Evolutionary conservation across 2,329 filamentous ascomycete species (phyloP), one percentile per base, ranked within the genome.

Genomic region (Fusarium caatingaense): DNA sequence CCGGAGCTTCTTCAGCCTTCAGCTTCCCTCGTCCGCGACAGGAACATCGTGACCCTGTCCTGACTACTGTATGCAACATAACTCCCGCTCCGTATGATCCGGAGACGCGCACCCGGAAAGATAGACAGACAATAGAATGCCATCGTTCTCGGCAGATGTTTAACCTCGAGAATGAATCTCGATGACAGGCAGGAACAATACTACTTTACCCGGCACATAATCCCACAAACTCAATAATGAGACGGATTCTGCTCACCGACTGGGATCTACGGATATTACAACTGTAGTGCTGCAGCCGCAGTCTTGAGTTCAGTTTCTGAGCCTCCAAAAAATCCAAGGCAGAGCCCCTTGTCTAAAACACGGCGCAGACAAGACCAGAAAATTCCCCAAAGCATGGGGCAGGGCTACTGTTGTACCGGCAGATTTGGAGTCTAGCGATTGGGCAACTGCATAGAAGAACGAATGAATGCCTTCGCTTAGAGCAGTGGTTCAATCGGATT

Each of bases 301-400:
- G 54, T 41, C 62, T 60, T 49, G 25, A 68, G 60, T 48, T 44
- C 42, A 16, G 42, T 23, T 23, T 47, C 42, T 50, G 42, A 63
- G 58, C 56, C 64, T 59, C 57, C 57, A 66, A 56, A 56, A 56
- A 49, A 65, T 69, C 62, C 66, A 69, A 69, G 67, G 66, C 66
- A 69, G 66, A 67, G 55, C 53, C 66, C 66, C 66, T 68, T 69
- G 61, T 45, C 51, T 37, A 27, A 56, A 56, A 56, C 21, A 56
- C 28, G 34, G 30, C 34, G 28, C 18, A 37, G 16, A 37, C 34
- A 18, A 34, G 16, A 16, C 9, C 20, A 28, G 45, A 56, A 51
- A 51, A 51, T 41, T 51, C 42, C 42, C 21, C 15, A 27, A 41
- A 46, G 53, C 60, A 62, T 46, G 25, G 55, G 28, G 54, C 44